These are phyloP conservation scores for Carnegiea gigantea DNA, from an alignment of 179 eudicot genomes.

Conservation along the genomic window DNA sequence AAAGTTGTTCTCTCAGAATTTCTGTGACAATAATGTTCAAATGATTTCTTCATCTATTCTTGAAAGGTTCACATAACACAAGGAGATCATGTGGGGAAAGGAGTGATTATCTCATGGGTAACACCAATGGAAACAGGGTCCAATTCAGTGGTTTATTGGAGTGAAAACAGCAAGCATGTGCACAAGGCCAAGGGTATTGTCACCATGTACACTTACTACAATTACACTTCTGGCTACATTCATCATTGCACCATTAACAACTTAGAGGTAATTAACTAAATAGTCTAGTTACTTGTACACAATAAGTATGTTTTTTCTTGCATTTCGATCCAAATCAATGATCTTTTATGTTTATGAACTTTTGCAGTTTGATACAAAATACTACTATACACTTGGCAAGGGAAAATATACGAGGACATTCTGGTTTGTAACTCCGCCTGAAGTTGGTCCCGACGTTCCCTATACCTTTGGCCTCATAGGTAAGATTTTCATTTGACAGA, in stretches of 20 bases:
- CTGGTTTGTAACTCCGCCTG: slow-evolving; percentile 43
- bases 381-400: slow-evolving; percentile 33
- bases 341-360: neutral
- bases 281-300: neutral
- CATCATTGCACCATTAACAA: slow-evolving; percentile 38
- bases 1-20: neutral
- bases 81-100: slow-evolving; percentile 48
- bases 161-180: slow-evolving; percentile 20
- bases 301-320: neutral
- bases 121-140: slow-evolving; percentile 35
- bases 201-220: slow-evolving; percentile 30
- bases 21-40: neutral
- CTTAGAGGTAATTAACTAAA: slow-evolving; percentile 28
- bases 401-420: slow-evolving; percentile 34
- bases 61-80: slow-evolving; percentile 49
- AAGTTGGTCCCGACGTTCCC: slow-evolving; percentile 36
- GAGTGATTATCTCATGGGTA: slow-evolving; percentile 45
- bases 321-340: neutral
- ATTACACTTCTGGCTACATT: slow-evolving; percentile 43
- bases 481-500: neutral
- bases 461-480: slow-evolving; percentile 38
- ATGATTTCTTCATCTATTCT: neutral
- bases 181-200: slow-evolving; percentile 21
- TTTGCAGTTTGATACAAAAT: slow-evolving; percentile 34
- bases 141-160: slow-evolving; percentile 34